These are phyloP conservation scores for Penicillium malachiteum DNA, from an alignment of 495 filamentous ascomycete genomes.

Conservation along the genomic window DNA sequence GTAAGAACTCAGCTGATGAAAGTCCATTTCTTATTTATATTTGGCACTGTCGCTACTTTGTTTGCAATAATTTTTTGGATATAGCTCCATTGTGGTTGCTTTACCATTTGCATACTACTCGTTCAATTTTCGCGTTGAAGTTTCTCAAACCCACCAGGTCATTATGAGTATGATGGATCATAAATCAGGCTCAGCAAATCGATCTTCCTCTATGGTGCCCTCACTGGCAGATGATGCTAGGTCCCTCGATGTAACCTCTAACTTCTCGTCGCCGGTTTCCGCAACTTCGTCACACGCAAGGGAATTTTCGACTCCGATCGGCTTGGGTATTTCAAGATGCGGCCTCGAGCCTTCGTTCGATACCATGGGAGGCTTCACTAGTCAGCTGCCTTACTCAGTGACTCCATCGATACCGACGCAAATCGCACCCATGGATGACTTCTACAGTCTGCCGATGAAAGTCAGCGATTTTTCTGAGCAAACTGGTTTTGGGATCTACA, in stretches of 20 bases:
- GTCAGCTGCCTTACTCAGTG: conserved; percentile 9
- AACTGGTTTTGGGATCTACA: conserved; percentile 21
- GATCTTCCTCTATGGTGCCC: conserved; percentile 9
- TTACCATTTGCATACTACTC: not conserved
- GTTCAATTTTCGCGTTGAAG: no score
- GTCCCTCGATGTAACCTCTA: conserved; percentile 15
- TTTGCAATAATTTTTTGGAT: conserved; percentile 4
- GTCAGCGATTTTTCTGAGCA: conserved; percentile 16
- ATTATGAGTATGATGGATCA: conserved; percentile 17
- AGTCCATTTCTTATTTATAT: conserved; percentile 26
- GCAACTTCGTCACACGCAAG: conserved; percentile 12
- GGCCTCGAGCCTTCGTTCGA: conserved; percentile 18
- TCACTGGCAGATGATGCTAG: conserved; percentile 16
- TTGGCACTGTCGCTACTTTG: conserved; percentile 8
- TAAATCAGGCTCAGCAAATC: conserved; percentile 2
- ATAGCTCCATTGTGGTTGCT: conserved; percentile 15
- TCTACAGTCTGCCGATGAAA: conserved; percentile 20
- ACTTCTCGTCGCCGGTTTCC: conserved; percentile 24
- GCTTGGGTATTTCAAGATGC: conserved; percentile 37
- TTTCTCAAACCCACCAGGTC: not conserved
- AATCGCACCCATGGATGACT: conserved; percentile 11
- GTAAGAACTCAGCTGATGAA: conserved; percentile 26
- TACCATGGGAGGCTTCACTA: conserved; percentile 14
- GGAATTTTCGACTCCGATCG: conserved; percentile 15
- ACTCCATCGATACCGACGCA: conserved; percentile 22